Percentiles rank a stretch among this genome's conserved stretches.
Evolutionary conservation across 1,139 yeast species (phyloP).

Genomic region (Suhomyces chickasaworum): DNA sequence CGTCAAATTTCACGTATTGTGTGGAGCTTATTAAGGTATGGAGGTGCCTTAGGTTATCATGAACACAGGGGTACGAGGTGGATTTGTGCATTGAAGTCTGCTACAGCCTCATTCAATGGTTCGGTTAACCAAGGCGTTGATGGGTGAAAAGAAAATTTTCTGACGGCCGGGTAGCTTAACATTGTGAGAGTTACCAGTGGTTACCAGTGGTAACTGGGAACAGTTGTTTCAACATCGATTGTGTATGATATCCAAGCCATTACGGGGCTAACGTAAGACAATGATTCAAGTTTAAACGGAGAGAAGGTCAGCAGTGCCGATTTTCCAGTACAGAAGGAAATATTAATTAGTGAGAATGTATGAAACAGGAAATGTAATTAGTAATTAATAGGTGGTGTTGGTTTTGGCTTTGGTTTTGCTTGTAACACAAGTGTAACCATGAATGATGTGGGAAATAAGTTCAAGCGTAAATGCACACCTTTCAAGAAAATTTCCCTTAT

Average conservation of each 20-base stretch:
- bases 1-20: constrained; percentile 3
- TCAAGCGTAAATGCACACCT: too few species aligned
- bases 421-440: too few species aligned
- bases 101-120: neutral
- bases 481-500: neutral
- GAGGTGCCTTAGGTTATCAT: constrained; percentile 1
- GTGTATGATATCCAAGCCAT: neutral
- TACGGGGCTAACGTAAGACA: neutral
- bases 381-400: too few species aligned
- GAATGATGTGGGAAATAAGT: too few species aligned
- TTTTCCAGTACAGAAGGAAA: neutral
- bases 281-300: neutral
- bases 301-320: neutral
- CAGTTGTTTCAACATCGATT: too few species aligned
- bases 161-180: too few species aligned
- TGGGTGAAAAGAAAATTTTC: too few species aligned
- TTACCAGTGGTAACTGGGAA: too few species aligned
- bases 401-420: too few species aligned
- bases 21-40: neutral
- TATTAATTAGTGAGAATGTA: neutral
- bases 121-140: neutral
- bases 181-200: too few species aligned
- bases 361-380: neutral
- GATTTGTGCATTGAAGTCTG: neutral
- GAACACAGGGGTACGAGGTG: constrained; percentile 1